Conservation (phyloP, 768 basidiomycete genomes). For the Suillus alpinus region DNA sequence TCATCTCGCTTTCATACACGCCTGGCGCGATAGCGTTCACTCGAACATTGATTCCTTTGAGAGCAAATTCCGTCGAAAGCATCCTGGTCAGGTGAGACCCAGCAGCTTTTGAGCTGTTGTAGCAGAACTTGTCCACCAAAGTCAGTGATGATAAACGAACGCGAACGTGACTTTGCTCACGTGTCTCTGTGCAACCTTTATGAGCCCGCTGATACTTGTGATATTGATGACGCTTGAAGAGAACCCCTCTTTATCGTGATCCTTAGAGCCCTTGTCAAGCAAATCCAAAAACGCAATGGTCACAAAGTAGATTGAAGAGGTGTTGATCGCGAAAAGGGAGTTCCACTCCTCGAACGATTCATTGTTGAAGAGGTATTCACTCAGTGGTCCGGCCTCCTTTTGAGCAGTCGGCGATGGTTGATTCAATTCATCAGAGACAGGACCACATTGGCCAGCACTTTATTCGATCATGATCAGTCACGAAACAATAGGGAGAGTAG, state of each 20-base stretch:
- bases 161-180: constrained; percentile 41
- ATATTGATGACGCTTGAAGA: constrained; percentile 73
- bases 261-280: constrained; percentile 68
- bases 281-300: constrained; percentile 75
- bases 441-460: constrained; percentile 77
- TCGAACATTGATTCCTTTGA: constrained; percentile 66
- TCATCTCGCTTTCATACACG: constrained; percentile 77
- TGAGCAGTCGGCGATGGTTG: constrained; percentile 54
- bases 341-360: constrained; percentile 65
- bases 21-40: constrained; percentile 77
- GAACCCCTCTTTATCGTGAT: constrained; percentile 53
- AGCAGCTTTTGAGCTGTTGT: constrained; percentile 80
- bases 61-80: constrained; percentile 71
- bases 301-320: constrained; percentile 75
- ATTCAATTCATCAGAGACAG: constrained; percentile 55
- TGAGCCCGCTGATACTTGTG: constrained; percentile 72
- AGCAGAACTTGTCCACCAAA: constrained; percentile 55
- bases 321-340: constrained; percentile 62
- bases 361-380: constrained; percentile 67
- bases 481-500: background rate
- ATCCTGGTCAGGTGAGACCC: constrained; percentile 74
- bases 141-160: background rate
- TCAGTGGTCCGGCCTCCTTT: constrained; percentile 61
- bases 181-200: constrained; percentile 72
- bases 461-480: background rate